phyloP scores from a whole-genome alignment of 768 basidiomycete species.

The Astraeus odoratus region DNA sequence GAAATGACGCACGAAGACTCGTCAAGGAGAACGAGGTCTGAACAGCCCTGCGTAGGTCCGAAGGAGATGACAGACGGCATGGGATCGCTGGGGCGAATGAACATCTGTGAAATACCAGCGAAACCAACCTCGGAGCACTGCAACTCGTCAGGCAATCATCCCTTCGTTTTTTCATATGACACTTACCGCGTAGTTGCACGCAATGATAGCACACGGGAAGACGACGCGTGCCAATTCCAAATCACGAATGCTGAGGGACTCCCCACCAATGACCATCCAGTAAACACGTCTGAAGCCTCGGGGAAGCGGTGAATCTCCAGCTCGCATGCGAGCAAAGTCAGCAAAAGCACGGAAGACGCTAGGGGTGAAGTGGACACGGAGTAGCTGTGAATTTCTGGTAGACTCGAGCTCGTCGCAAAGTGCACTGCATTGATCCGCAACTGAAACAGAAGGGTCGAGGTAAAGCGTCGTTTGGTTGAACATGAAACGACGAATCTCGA shows the following conservation, averaged over 20 bases:
- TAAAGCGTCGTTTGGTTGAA: slow-evolving; percentile 27
- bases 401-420: slow-evolving; percentile 22
- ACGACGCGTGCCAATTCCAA: slow-evolving; percentile 18
- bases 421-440: slow-evolving; percentile 20
- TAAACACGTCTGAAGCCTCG: slow-evolving; percentile 21
- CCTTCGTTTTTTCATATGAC: background rate
- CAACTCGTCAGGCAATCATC: background rate
- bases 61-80: slow-evolving; percentile 23
- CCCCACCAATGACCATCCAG: slow-evolving; percentile 29
- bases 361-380: slow-evolving; percentile 24
- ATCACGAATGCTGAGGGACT: slow-evolving; percentile 20
- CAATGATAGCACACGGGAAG: slow-evolving; percentile 22
- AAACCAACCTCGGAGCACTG: slow-evolving; percentile 27
- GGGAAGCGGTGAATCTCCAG: slow-evolving; percentile 10
- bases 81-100: slow-evolving; percentile 17
- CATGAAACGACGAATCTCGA: slow-evolving; percentile 27
- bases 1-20: slow-evolving; percentile 17
- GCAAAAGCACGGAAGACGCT: slow-evolving; percentile 25
- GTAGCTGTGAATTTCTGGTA: slow-evolving; percentile 13
- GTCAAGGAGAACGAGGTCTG: slow-evolving; percentile 23
- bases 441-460: slow-evolving; percentile 22
- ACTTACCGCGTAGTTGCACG: slow-evolving; percentile 26
- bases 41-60: slow-evolving; percentile 22
- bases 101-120: slow-evolving; percentile 26
- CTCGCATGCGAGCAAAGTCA: slow-evolving; percentile 20